Percentiles rank a stretch among this genome's conserved stretches.
Evolutionary conservation across 2,329 filamentous ascomycete genomes (phyloP).

Genomic region (Xylaria sp.): DNA sequence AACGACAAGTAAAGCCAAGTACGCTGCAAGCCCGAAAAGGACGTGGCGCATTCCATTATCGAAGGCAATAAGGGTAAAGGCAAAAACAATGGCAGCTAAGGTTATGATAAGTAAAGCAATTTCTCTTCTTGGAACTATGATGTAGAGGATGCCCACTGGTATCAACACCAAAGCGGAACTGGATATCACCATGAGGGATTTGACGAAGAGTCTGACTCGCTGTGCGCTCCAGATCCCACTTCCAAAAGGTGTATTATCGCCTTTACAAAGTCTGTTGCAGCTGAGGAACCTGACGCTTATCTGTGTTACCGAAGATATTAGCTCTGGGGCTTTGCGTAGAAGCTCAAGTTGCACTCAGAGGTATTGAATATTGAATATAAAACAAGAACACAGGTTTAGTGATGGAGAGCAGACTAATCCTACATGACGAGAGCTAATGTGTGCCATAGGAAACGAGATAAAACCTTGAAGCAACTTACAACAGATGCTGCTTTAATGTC

Average conservation of each 20-base stretch:
- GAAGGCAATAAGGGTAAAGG: conserved; percentile 10
- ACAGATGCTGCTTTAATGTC: conserved; percentile 6
- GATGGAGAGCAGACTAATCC: background rate
- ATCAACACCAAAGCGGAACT: conserved; percentile 2
- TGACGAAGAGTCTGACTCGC: background rate
- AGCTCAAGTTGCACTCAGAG: background rate
- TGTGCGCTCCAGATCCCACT: conserved; percentile 1
- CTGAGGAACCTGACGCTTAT: conserved; percentile 8
- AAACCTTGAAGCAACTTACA: background rate
- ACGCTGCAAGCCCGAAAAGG: conserved; percentile 17
- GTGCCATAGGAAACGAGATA: background rate
- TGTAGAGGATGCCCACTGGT: conserved; percentile 21
- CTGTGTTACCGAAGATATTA: background rate
- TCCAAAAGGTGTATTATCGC: background rate
- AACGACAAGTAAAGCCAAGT: conserved; percentile 19
- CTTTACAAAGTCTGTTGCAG: background rate
- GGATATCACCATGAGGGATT: conserved; percentile 4
- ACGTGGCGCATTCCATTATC: conserved; percentile 14
- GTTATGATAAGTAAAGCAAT: conserved; percentile 9
- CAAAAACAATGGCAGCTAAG: conserved; percentile 12
- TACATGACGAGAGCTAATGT: background rate
- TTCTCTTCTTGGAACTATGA: background rate
- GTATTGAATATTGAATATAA: no score
- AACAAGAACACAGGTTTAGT: background rate
- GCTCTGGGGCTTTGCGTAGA: background rate